Conservation (phyloP, 2,329 filamentous ascomycete species). For the Akanthomyces uredinophilus region DNA sequence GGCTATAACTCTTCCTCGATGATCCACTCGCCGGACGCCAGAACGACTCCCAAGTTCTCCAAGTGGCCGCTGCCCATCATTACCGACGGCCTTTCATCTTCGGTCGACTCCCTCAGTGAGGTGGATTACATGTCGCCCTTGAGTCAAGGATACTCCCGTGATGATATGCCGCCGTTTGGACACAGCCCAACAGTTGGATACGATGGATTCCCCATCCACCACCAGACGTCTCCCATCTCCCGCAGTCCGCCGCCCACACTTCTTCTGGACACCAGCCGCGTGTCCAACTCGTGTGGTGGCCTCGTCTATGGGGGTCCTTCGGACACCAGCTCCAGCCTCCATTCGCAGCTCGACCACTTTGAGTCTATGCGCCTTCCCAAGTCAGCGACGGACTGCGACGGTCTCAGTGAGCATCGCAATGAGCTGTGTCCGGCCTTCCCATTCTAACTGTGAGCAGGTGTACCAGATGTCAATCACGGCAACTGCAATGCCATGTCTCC, state of each 20-base stretch:
- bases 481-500: constrained; percentile 43
- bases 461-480: constrained; percentile 47
- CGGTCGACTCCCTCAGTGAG: constrained; percentile 56
- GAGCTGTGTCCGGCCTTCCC: constrained; percentile 30
- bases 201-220: constrained; percentile 46
- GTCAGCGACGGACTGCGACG: constrained; percentile 43
- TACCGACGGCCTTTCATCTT: constrained; percentile 47
- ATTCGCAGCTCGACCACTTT: constrained; percentile 54
- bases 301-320: constrained; percentile 56
- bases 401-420: constrained; percentile 45
- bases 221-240: constrained; percentile 49
- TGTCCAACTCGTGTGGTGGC: constrained; percentile 56
- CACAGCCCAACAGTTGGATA: constrained; percentile 54
- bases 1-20: constrained; percentile 38
- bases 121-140: constrained; percentile 59
- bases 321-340: constrained; percentile 55
- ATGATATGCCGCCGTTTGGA: constrained; percentile 49
- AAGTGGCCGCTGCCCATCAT: constrained; percentile 43
- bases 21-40: constrained; percentile 28
- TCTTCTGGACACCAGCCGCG: constrained; percentile 50
- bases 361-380: constrained; percentile 44
- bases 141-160: constrained; percentile 51
- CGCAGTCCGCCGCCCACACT: constrained; percentile 52
- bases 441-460: constrained; percentile 39
- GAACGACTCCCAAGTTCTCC: constrained; percentile 34